These are phyloP conservation scores for Colletotrichum horii DNA, from an alignment of 2,329 filamentous ascomycete species.

Conservation along the genomic window DNA sequence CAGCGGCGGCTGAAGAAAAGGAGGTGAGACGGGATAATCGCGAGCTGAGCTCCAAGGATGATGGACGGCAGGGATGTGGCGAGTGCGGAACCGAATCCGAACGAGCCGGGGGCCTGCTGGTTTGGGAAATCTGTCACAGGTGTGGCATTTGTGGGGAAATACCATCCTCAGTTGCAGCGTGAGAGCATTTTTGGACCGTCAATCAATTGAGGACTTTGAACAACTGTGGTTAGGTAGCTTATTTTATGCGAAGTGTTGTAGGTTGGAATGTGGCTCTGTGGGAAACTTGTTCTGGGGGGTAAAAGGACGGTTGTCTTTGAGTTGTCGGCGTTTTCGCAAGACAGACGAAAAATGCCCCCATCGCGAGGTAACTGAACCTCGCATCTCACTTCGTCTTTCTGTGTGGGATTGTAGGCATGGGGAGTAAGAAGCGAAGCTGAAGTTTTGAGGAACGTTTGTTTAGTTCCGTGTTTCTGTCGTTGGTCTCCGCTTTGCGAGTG, in stretches of 20 bases:
- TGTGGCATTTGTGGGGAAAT: too few species aligned
- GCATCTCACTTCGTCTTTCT: background rate
- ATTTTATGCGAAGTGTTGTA: too few species aligned
- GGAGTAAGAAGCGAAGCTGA: background rate
- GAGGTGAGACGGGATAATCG: background rate
- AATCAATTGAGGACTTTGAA: too few species aligned
- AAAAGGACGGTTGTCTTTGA: background rate
- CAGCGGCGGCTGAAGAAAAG: rapidly evolving
- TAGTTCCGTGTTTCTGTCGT: background rate
- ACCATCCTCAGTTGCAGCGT: too few species aligned
- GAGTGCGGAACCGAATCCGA: background rate
- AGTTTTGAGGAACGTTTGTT: rapidly evolving
- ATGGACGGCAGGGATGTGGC: background rate
- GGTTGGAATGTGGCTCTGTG: too few species aligned
- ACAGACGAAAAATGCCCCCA: background rate
- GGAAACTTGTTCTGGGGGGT: background rate
- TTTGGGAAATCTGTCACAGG: background rate
- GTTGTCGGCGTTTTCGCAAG: rapidly evolving
- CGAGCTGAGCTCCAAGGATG: background rate
- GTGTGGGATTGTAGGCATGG: too few species aligned
- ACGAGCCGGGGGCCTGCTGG: background rate
- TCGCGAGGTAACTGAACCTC: rapidly evolving
- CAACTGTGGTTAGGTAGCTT: too few species aligned
- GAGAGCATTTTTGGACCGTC: too few species aligned
- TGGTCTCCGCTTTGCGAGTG: background rate